Conservation (phyloP, 83 land plant species). For the Diphasiastrum complanatum region DNA sequence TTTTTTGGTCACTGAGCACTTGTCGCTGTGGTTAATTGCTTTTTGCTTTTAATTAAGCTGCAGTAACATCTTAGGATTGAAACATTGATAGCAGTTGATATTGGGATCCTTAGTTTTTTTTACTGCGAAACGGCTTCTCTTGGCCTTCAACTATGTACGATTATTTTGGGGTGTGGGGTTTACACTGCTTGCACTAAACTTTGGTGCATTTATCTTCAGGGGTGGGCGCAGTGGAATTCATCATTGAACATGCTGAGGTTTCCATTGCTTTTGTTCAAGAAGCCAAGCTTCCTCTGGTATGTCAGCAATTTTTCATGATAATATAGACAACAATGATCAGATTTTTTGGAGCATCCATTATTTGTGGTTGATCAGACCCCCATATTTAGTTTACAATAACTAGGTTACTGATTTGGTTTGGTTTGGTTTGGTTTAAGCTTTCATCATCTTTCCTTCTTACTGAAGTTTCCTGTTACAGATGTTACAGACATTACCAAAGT, state of each 20-base stretch:
- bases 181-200: neutral
- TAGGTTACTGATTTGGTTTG: neutral
- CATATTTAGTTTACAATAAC: neutral
- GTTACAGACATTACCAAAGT: slow-evolving; percentile 53
- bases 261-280: slow-evolving; percentile 83
- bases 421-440: neutral
- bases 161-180: neutral
- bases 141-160: neutral
- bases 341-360: neutral
- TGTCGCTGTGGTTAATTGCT: no score
- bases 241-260: slow-evolving; percentile 88
- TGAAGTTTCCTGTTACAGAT: slow-evolving; percentile 36
- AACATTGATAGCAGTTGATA: no score
- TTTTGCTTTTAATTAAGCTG: no score
- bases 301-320: slow-evolving; percentile 11
- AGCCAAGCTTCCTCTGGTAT: slow-evolving; percentile 65
- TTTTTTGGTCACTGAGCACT: neutral
- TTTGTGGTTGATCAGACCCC: neutral
- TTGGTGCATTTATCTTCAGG: slow-evolving; percentile 42
- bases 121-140: no score
- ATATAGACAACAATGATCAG: neutral
- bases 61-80: no score
- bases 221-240: slow-evolving; percentile 84
- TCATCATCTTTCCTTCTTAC: neutral
- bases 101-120: no score